Base-by-base conservation (phyloP, 768 basidiomycete genomes). In the Solioccasus polychromus region DNA sequence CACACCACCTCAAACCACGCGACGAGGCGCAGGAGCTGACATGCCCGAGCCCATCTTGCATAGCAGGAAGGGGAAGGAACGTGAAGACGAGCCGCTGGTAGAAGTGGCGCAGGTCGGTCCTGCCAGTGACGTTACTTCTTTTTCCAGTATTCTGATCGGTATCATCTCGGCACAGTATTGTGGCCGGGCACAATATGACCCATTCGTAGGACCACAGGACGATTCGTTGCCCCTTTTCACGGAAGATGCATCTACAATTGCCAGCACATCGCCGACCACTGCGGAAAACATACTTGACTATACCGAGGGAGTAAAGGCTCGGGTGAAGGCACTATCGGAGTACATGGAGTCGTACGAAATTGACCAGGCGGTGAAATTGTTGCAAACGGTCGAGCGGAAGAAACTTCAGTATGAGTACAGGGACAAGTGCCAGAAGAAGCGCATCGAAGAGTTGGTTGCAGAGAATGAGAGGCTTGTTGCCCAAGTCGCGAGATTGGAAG, bases 341-440 rank as follows among this genome's bases (percentile, higher is more conserved):
- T 61, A 61, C 28, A 52, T 63, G 61, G 46, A 53, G n/a, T 61
- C 60, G 23, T 63, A 63, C 41, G 53, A 63, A 29, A 32, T 61
- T 23, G 19, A 25, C 8, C 44, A 55, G 24, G 59, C 61, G 1
- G 37, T 19, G 18, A 53, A 46, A 9, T 3, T 23, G 15, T 26
- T 61, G 42, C 59, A 50, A 23, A 47, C 29, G 0, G 41, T 50
- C 0, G 60, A 61, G 30, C 59, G 60, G 37, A 59, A 63, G 46
- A 61, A 51, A 12, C 32, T 42, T 17, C 59, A 51, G 32, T 51
- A 55, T 10, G 59, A 63, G 29, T 57, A 22, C 22, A 61, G 49
- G 47, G 49, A 64, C 28, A 43, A 24, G 14, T 50, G 49, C 39
- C 60, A 63, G 47, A 61, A 47, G 49, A 29, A 1, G 45, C 55